Evolutionary conservation across 805 yeast genomes (phyloP), one percentile per base, ranked within the genome.

Genomic region (Saturnispora dispora): DNA sequence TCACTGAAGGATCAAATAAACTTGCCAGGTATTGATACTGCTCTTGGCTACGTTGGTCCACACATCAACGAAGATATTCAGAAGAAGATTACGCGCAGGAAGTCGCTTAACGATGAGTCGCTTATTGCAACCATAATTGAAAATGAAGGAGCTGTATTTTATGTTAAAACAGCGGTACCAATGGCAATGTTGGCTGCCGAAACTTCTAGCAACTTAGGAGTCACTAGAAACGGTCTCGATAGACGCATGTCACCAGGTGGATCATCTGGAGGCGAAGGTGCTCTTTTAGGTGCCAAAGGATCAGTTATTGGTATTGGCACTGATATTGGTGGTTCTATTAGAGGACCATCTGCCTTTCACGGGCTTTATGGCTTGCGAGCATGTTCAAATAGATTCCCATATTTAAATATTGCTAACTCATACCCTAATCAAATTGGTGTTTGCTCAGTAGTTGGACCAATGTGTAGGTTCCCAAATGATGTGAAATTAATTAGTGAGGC

Each of bases 211-310:
- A 71, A 72, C 56, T 63, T 22, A 71, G 72, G 73, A 10, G 55
- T 57, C 32, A 67, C 75, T n/a, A 52, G 52, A 30, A 71, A 72
- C 55, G 67, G 74, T 1, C 56, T 66, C 53, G 71, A 73, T 56
- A 60, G 71, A 57, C 60, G 60, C 9, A 60, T 66, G 53, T 56
- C 71, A 15, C 58, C 70, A 8, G 77, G 77, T 45, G 77, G 77
- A 9, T 71, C 75, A 3, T 70, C 75, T 6, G 75, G 76, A 7
- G 77, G 77, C 30, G 77, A 73, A 57, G 77, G 74, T 41, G 62
- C 71, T 0, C 52, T 70, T 15, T 51, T 65, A 22, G 66, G 64
- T 0, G 61, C 60, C 13, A 52, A 58, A 9, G 73, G 67, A 1
- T 61, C 70, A 3, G 51, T 67, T 1, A 53, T 71, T 46, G 73